A percentile compares a stretch with the other conserved stretches of the same genome.
Conservation (phyloP, 225 moss, liverwort and hornwort species). For the Pleurozium schreberi region DNA sequence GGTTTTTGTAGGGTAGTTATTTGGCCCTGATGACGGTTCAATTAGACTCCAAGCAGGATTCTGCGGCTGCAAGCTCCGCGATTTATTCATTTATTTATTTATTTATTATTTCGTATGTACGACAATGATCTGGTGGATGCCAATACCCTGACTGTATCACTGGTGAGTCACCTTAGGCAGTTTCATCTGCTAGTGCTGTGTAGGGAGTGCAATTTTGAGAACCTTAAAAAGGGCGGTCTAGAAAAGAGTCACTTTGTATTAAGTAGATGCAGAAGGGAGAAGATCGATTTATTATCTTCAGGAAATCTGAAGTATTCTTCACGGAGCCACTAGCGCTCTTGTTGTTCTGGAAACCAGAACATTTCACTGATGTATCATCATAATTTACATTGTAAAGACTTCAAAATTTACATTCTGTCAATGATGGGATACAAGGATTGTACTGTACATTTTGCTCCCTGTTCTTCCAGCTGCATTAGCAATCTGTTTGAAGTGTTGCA, state of each 20-base stretch:
- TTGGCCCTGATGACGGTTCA: not conserved
- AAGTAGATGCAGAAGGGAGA: not conserved
- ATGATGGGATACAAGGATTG: not conserved
- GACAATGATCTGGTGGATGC: slow-evolving; percentile 25
- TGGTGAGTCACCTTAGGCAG: slow-evolving; percentile 13
- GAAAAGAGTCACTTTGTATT: not conserved
- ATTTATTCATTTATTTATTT: not conserved
- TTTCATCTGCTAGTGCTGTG: not conserved
- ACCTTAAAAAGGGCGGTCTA: not conserved
- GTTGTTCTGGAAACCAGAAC: slow-evolving; percentile 23
- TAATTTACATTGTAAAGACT: not conserved
- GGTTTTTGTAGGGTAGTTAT: not conserved
- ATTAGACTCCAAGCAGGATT: not conserved
- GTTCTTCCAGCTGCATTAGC: not conserved
- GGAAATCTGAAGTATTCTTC: slow-evolving; percentile 4
- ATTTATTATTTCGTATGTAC: not conserved
- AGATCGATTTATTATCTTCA: slow-evolving; percentile 5
- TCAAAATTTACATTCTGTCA: not conserved
- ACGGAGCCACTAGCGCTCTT: not conserved
- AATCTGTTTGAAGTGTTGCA: not conserved
- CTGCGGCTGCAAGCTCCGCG: not conserved
- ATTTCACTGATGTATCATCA: slow-evolving; percentile 4
- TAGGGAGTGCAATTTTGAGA: not conserved
- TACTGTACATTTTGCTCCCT: not conserved
- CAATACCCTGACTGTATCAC: not conserved